Base-by-base conservation (phyloP, 176 grass and related monocot genomes). In the Thinopyrum elongatum region DNA sequence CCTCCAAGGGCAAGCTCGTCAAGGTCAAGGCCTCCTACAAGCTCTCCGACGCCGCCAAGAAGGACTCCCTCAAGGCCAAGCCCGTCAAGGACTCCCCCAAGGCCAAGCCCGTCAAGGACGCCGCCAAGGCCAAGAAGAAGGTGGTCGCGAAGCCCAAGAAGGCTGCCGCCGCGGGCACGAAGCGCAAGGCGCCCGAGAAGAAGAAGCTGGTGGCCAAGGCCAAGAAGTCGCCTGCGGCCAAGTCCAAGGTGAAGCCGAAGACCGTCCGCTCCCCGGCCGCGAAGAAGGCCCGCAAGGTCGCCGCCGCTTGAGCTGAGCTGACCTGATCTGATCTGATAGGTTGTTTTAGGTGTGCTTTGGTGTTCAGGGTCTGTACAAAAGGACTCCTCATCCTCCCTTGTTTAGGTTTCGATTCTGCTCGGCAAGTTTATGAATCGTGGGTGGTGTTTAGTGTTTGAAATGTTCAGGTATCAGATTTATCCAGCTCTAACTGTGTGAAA, bases 11-110 rank as follows among this genome's bases (percentile, higher is more conserved):
- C 7, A 97, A 91, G 92, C 92, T 99, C 28, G 94, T 97, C 5
- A 99, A 94, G 90, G 90, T 99, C 72, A 99, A 97, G 92, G 92
- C 92, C 27, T 99, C 97, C 4, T 99, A 94, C 90, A 99, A 94
- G 94, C 89, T 97, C 44, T 97, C 97, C 7, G 92, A 93, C 6
- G 46, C 82, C 0, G 89, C 84, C 33, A 95, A 93, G 81, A 89
- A 85, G 70, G 87, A 65, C 0, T 5, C 81, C 0, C 61, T n/a
- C 1, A 88, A 83, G 85, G 16, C 87, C 7, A 86, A 42, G 38
- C 42, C 72, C 8, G 70, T 65, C 1, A 1, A n/a, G n/a, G n/a
- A n/a, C n/a, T n/a, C 76, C 26, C 66, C 83, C 27, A 88, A 85
- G 44, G 71, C 28, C 7, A 84, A 80, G 35, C 35, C 44, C 9